Conservation (phyloP, 805 yeast genomes). For the Candida krabiensis region DNA sequence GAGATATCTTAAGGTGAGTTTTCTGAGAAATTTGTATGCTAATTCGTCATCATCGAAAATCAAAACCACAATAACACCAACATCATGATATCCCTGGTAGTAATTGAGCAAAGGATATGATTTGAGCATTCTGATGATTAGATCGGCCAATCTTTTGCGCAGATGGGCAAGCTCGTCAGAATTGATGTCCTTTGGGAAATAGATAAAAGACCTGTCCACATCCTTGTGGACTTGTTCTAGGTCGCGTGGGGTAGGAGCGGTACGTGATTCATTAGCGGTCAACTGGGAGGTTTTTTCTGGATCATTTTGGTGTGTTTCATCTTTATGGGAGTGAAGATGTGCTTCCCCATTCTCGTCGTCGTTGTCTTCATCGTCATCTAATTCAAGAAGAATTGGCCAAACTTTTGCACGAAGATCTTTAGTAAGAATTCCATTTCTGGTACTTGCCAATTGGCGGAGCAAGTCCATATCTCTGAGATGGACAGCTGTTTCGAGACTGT, state of each 20-base stretch:
- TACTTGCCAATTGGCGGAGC: conserved; percentile 37
- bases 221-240: conserved; percentile 80
- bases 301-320: no score
- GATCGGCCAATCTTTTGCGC: conserved; percentile 38
- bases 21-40: conserved; percentile 47
- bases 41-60: conserved; percentile 43
- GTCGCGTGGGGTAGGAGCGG: no score
- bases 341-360: conserved; percentile 10
- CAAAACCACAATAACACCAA: conserved; percentile 65
- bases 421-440: conserved; percentile 49
- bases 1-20: conserved; percentile 58
- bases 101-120: conserved; percentile 64
- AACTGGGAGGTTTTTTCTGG: no score
- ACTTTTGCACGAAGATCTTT: conserved; percentile 40
- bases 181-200: conserved; percentile 30
- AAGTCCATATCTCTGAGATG: conserved; percentile 29
- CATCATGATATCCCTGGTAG: conserved; percentile 93
- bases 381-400: conserved; percentile 53
- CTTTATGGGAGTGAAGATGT: conserved; percentile 52
- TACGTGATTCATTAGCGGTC: no score
- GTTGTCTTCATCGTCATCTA: conserved; percentile 17
- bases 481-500: conserved; percentile 39
- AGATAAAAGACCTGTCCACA: conserved; percentile 66
- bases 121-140: conserved; percentile 57
- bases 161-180: conserved; percentile 30